Base-by-base conservation (phyloP, 1,284 basidiomycete genomes). In the Melampsora americana region DNA sequence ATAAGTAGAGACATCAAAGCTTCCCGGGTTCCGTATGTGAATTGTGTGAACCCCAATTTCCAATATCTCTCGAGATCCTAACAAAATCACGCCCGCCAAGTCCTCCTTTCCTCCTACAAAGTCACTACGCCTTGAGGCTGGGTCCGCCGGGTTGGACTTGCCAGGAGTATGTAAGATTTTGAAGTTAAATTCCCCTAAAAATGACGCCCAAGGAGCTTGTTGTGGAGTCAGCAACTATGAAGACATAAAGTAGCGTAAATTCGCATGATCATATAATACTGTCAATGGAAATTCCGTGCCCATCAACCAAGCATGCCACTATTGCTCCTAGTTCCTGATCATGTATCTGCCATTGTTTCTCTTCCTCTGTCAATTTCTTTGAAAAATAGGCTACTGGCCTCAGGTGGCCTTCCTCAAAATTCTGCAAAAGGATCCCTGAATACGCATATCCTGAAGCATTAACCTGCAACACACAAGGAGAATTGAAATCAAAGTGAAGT, bases 381-480 rank as follows among this genome's bases (percentile, higher is more conserved):
- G 35, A 35, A n/a, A n/a, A n/a, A n/a, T n/a, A n/a, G n/a, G n/a
- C n/a, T n/a, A n/a, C 26, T 62, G 77, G 32, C 62, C 77, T 9
- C 48, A 44, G 5, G 60, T 4, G 23, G 60, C 60, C 26, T 70
- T 56, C 20, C n/a, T 16, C 26, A 64, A 48, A 7, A 42, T n/a
- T 39, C 48, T 78, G 77, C 16, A 35, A 53, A n/a, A 78, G 30
- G 20, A 78, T 77, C 1, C 26, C 78, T 32, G 78, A 12, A 5
- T 69, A 20, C 7, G 79, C 77, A 59, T 53, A 77, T 32, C 77
- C 72, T n/a, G n/a, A n/a, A n/a, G n/a, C n/a, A n/a, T n/a, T n/a
- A n/a, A n/a, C 69, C 11, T 86, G 84, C 32, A 82, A 83, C 14
- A 83, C 35, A 3, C 35, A 9, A 3, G 35, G 35, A 3, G 9